Conservation (phyloP, 768 basidiomycete genomes). For the Sarcodon aspratus region DNA sequence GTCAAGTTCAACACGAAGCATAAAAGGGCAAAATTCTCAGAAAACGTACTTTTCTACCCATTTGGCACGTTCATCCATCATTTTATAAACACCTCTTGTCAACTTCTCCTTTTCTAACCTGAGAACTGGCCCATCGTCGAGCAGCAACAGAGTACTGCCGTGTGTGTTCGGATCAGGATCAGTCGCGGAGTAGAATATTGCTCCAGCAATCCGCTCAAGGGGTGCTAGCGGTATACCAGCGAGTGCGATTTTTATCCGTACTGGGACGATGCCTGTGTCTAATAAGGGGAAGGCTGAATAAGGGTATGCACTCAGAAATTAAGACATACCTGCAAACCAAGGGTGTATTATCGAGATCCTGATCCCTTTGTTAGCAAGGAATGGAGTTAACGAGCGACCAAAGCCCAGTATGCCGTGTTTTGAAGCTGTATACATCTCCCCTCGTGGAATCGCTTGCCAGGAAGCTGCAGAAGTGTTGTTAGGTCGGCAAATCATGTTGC, state of each 20-base stretch:
- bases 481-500: background rate
- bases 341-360: slow-evolving; percentile 17
- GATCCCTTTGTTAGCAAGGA: slow-evolving; percentile 9
- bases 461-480: background rate
- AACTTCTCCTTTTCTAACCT: slow-evolving; percentile 12
- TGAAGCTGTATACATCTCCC: slow-evolving; percentile 16
- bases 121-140: slow-evolving; percentile 17
- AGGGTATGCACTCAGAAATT: too few species aligned
- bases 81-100: slow-evolving; percentile 14
- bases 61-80: slow-evolving; percentile 3
- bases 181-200: slow-evolving; percentile 17
- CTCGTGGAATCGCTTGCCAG: background rate
- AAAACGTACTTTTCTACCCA: background rate
- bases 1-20: too few species aligned
- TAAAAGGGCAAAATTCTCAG: too few species aligned
- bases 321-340: slow-evolving; percentile 17
- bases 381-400: slow-evolving; percentile 10
- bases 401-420: slow-evolving; percentile 22
- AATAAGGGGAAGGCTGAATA: slow-evolving; percentile 9
- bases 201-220: slow-evolving; percentile 17
- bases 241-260: slow-evolving; percentile 9
- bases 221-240: slow-evolving; percentile 19
- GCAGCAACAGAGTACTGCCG: slow-evolving; percentile 17
- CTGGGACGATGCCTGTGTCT: slow-evolving; percentile 12
- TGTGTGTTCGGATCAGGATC: slow-evolving; percentile 14